phyloP scores from a whole-genome alignment of 805 yeast species.

The Hanseniaspora jakobsenii region DNA sequence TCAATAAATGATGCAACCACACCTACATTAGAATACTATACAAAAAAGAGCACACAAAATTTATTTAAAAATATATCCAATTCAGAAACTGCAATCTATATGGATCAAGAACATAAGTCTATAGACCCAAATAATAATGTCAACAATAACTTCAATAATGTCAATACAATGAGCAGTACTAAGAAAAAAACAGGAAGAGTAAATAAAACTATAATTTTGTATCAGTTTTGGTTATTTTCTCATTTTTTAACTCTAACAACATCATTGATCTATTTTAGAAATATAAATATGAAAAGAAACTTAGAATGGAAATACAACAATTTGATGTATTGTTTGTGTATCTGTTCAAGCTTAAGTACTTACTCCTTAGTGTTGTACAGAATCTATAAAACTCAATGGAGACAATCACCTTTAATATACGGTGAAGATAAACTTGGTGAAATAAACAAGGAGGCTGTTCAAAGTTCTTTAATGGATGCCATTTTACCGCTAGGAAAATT shows the following conservation, averaged over 20 bases:
- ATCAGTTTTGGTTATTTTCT: constrained; percentile 4
- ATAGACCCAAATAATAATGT: no score
- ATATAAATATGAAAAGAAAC: not conserved
- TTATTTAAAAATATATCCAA: no score
- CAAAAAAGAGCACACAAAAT: no score
- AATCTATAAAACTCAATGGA: constrained; percentile 5
- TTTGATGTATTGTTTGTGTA: not conserved
- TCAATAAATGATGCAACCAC: no score
- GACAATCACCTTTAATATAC: not conserved
- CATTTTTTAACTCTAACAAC: constrained; percentile 5
- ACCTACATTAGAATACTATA: no score
- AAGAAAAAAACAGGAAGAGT: not conserved
- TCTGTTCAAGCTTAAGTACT: constrained; percentile 7
- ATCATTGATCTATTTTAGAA: constrained; percentile 1
- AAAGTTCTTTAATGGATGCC: not conserved
- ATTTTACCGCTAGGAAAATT: constrained; percentile 17
- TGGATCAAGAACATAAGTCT: no score
- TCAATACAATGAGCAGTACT: not conserved
- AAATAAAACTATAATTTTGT: constrained; percentile 1
- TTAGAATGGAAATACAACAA: not conserved
- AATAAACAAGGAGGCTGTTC: no score
- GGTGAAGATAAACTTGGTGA: no score
- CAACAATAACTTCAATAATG: no score
- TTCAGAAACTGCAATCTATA: no score
- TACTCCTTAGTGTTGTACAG: constrained; percentile 7